phyloP scores from a whole-genome alignment of 1,284 basidiomycete species.

The Fistulinella staudtii region DNA sequence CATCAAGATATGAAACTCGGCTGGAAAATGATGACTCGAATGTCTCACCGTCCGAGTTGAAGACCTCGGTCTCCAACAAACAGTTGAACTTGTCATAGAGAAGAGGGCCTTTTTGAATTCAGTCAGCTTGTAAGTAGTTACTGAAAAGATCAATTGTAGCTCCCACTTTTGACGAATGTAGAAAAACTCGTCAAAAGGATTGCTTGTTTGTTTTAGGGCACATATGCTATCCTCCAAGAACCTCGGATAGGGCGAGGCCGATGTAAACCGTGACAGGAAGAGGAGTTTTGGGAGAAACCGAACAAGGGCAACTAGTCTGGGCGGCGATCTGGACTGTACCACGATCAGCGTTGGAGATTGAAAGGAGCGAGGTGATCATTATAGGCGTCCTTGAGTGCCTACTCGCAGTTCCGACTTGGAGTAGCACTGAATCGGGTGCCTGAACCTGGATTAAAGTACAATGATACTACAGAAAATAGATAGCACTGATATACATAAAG shows the following conservation, averaged over 20 bases:
- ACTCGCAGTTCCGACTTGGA: no score
- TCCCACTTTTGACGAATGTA: constrained; percentile 42
- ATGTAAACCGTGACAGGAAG: constrained; percentile 14
- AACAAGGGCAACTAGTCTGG: constrained; percentile 29
- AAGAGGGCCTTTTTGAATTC: constrained; percentile 15
- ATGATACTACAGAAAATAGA: no score
- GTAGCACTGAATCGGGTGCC: no score
- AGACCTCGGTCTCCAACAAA: constrained; percentile 54
- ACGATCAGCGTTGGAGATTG: not conserved
- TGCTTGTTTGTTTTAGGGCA: no score
- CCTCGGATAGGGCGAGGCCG: constrained; percentile 7
- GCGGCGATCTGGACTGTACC: constrained; percentile 15
- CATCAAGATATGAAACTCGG: not conserved
- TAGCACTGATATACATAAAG: no score
- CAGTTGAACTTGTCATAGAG: constrained; percentile 28
- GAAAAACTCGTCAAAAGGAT: constrained; percentile 39
- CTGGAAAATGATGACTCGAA: not conserved
- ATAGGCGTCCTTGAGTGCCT: no score
- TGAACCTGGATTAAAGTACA: no score
- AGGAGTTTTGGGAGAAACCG: constrained; percentile 24
- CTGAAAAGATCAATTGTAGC: not conserved
- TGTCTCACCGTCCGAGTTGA: constrained; percentile 53
- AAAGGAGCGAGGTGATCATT: no score
- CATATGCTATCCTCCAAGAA: not conserved
- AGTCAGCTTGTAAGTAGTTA: no score